These are phyloP conservation scores for Knoxia roxburghii DNA, from an alignment of 257 asterid species.

Conservation along the genomic window DNA sequence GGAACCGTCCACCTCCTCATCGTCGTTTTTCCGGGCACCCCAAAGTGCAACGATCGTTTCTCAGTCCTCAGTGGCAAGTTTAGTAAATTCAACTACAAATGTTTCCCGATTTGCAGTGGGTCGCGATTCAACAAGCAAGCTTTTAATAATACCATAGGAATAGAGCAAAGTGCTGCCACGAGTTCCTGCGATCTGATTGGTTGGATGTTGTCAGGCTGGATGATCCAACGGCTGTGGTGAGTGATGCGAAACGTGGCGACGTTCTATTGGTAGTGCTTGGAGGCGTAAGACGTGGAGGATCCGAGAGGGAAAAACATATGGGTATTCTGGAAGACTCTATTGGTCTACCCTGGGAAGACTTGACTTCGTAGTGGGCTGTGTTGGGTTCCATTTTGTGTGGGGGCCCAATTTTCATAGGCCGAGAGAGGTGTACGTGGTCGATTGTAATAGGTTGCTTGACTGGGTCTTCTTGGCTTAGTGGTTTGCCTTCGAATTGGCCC, in stretches of 20 bases:
- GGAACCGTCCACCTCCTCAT: slow-evolving; percentile 92
- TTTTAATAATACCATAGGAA: slow-evolving; percentile 3
- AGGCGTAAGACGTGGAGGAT: slow-evolving; percentile 46
- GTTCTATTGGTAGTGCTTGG: slow-evolving; percentile 25
- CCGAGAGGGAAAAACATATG: background rate
- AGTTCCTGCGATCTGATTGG: slow-evolving; percentile 40
- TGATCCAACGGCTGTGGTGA: slow-evolving; percentile 30
- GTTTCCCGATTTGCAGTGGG: background rate
- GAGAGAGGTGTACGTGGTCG: no score
- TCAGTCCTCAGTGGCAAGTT: slow-evolving; percentile 12
- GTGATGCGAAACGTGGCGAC: slow-evolving; percentile 30
- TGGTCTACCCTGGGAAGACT: slow-evolving; percentile 8
- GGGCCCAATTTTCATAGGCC: background rate
- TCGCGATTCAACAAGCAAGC: background rate
- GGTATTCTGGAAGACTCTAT: slow-evolving; percentile 43
- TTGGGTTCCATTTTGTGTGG: background rate
- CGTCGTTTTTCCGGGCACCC: background rate
- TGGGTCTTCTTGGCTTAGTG: no score
- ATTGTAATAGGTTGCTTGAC: no score
- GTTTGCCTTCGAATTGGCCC: no score
- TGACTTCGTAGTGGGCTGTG: slow-evolving; percentile 1
- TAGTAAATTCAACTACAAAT: slow-evolving; percentile 5
- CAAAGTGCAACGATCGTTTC: background rate
- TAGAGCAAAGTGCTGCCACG: slow-evolving; percentile 28
- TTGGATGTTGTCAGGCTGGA: slow-evolving; percentile 36